Conservation (phyloP, 768 basidiomycete genomes). For the Cystobasidium onofrii region DNA sequence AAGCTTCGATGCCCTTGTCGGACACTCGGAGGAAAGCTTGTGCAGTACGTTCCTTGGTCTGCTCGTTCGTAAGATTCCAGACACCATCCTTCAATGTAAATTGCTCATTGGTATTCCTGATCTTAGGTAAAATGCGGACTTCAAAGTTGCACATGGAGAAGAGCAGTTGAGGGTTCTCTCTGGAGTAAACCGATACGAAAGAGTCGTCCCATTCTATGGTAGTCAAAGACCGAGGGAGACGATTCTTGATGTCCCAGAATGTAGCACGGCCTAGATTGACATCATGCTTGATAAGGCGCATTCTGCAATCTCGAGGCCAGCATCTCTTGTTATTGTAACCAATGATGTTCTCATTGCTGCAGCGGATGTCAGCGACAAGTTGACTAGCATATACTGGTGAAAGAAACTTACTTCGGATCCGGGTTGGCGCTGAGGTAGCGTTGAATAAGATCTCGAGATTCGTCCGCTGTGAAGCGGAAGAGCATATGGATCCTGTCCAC, state of each 20-base stretch:
- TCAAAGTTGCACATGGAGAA: conserved; percentile 99
- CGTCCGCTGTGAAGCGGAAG: conserved; percentile 95
- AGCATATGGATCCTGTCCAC: conserved; percentile 90
- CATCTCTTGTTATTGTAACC: conserved; percentile 99
- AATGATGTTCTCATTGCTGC: conserved; percentile 83
- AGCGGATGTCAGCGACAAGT: not conserved
- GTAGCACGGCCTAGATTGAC: conserved; percentile 97
- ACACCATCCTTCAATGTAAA: conserved; percentile 71
- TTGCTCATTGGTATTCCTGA: conserved; percentile 87
- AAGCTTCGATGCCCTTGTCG: conserved; percentile 81
- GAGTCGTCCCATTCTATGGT: conserved; percentile 99
- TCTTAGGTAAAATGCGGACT: conserved; percentile 92
- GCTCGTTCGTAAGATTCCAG: conserved; percentile 81
- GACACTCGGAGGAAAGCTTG: conserved; percentile 97
- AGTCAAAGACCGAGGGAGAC: conserved; percentile 84
- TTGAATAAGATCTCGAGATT: conserved; percentile 93
- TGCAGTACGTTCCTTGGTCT: conserved; percentile 92
- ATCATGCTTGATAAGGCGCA: conserved; percentile 98
- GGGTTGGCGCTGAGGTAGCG: conserved; percentile 95
- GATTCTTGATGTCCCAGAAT: conserved; percentile 99
- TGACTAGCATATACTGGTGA: conserved; percentile 25
- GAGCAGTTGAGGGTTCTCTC: conserved; percentile 91
- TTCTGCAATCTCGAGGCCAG: conserved; percentile 98
- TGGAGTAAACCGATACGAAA: conserved; percentile 64
- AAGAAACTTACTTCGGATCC: conserved; percentile 58